A percentile compares a stretch with the other conserved stretches of the same genome.
phyloP scores from a whole-genome alignment of 2,329 filamentous ascomycete genomes.

The Aspergillus glaucus region DNA sequence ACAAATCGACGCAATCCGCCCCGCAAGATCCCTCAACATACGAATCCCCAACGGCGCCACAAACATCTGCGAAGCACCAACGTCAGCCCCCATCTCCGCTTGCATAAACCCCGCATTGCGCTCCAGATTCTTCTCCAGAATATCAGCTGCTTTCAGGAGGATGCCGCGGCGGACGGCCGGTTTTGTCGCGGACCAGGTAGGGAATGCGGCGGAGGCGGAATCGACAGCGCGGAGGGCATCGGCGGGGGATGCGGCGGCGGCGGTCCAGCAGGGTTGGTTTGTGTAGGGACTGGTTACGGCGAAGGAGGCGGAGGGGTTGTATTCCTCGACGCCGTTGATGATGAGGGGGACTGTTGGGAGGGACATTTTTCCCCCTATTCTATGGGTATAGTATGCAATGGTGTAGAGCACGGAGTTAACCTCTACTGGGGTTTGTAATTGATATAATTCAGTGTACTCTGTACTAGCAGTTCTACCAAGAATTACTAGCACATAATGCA shows the following conservation, averaged over 20 bases:
- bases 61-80: slow-evolving; percentile 25
- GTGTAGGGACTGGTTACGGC: slow-evolving; percentile 50
- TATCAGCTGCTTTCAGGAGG: slow-evolving; percentile 61
- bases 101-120: slow-evolving; percentile 56
- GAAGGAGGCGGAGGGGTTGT: slow-evolving; percentile 21
- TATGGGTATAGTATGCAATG: background rate
- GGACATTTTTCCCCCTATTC: background rate
- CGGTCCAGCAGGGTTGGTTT: slow-evolving; percentile 47
- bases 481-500: too few relatives aligned
- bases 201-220: slow-evolving; percentile 59
- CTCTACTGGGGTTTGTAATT: background rate
- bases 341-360: slow-evolving; percentile 27
- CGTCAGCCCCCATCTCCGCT: slow-evolving; percentile 48
- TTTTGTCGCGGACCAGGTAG: slow-evolving; percentile 58
- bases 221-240: slow-evolving; percentile 41
- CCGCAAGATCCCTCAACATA: slow-evolving; percentile 46
- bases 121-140: slow-evolving; percentile 39
- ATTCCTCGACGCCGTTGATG: slow-evolving; percentile 33
- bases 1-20: slow-evolving; percentile 41
- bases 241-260: slow-evolving; percentile 46
- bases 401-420: background rate
- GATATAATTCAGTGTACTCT: too few relatives aligned
- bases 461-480: too few relatives aligned
- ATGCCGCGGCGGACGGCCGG: slow-evolving; percentile 60
- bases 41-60: slow-evolving; percentile 25